phyloP scores from a whole-genome alignment of 2,329 filamentous ascomycete genomes.

The Penicillium sp. region DNA sequence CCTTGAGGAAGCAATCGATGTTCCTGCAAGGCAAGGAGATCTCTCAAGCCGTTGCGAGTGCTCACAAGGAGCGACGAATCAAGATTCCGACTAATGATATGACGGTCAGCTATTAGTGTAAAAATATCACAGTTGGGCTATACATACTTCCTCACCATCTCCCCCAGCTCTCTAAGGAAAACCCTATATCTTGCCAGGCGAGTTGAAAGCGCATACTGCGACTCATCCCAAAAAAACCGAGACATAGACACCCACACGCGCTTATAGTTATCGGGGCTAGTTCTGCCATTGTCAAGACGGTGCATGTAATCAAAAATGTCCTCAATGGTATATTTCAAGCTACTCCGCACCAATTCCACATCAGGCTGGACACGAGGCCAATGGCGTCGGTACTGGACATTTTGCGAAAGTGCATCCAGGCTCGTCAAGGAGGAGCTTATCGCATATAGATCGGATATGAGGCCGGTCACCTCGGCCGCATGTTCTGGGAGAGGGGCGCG shows the following conservation, averaged over 20 bases:
- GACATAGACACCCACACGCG: slow-evolving; percentile 54
- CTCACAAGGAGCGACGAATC: slow-evolving; percentile 27
- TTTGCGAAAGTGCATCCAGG: slow-evolving; percentile 47
- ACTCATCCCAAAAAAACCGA: slow-evolving; percentile 48
- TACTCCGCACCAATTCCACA: slow-evolving; percentile 49
- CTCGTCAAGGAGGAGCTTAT: slow-evolving; percentile 53
- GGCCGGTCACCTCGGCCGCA: slow-evolving; percentile 53
- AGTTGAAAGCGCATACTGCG: slow-evolving; percentile 46
- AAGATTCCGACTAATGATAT: slow-evolving; percentile 23
- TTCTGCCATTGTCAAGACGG: slow-evolving; percentile 32
- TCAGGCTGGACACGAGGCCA: slow-evolving; percentile 47
- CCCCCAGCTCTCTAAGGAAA: slow-evolving; percentile 49
- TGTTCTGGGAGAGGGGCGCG: slow-evolving; percentile 52
- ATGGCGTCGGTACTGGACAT: slow-evolving; percentile 39
- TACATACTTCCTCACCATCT: slow-evolving; percentile 49
- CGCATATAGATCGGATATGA: slow-evolving; percentile 56
- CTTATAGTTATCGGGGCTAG: slow-evolving; percentile 40
- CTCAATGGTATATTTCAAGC: slow-evolving; percentile 52
- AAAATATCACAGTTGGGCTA: slow-evolving; percentile 4
- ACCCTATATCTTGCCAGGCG: slow-evolving; percentile 53
- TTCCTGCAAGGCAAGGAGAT: slow-evolving; percentile 31
- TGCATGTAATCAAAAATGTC: slow-evolving; percentile 51
- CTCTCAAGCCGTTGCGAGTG: slow-evolving; percentile 26
- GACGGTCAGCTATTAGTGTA: slow-evolving; percentile 5
- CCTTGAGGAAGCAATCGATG: slow-evolving; percentile 19